Conservation (phyloP, 2,329 filamentous ascomycete species). For the Plenodomus lindquistii region DNA sequence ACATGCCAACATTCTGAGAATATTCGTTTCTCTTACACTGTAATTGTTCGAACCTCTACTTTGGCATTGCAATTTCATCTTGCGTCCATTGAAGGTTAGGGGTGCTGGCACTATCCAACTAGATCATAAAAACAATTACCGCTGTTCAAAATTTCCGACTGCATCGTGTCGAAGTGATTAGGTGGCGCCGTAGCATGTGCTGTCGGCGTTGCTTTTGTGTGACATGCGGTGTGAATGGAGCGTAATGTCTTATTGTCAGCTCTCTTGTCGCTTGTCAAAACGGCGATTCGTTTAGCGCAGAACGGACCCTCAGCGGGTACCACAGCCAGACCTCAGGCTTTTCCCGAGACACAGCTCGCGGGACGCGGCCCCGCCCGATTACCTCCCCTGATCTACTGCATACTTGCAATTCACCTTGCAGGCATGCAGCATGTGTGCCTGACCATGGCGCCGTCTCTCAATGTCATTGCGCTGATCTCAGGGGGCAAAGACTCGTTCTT, state of each 20-base stretch:
- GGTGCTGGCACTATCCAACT: slow-evolving; percentile 40
- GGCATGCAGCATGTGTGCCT: neutral
- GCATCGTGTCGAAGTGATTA: neutral
- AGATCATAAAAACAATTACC: slow-evolving; percentile 19
- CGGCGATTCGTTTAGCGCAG: neutral
- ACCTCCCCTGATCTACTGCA: neutral
- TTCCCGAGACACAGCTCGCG: neutral
- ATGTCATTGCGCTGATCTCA: slow-evolving; percentile 88
- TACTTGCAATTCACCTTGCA: neutral
- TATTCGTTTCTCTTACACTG: slow-evolving; percentile 33
- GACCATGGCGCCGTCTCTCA: slow-evolving; percentile 19
- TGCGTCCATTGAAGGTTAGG: slow-evolving; percentile 31
- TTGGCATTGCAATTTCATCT: slow-evolving; percentile 22
- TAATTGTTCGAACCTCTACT: slow-evolving; percentile 25
- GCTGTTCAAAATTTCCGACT: slow-evolving; percentile 2
- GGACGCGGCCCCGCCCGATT: neutral
- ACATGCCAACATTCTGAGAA: slow-evolving; percentile 35
- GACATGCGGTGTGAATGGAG: neutral
- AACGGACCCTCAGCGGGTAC: neutral
- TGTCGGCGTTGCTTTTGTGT: slow-evolving; percentile 3
- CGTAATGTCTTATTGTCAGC: neutral
- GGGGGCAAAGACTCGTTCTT: slow-evolving; percentile 98
- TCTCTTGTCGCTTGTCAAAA: neutral
- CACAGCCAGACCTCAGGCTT: neutral
- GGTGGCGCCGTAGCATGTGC: neutral